Evolutionary conservation across 73 alveolate genomes (phyloP), one percentile per base, ranked within the genome.

Genomic region (Strombidium stylifer): DNA sequence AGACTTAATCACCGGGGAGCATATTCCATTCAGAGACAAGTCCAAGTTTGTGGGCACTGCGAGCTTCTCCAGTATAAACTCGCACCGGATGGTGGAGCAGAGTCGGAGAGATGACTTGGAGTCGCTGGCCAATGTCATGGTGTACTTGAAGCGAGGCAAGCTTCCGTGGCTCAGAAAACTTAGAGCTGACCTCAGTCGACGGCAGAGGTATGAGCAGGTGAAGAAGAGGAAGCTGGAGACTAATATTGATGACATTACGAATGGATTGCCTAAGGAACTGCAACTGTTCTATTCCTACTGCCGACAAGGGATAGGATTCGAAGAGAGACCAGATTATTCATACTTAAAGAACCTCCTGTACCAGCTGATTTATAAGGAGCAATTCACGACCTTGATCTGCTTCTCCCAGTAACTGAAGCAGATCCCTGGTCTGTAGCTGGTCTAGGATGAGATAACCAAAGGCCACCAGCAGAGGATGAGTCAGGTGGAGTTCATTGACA

Each of bases 101-200:
- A 34, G 74, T 25, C 74, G 97, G 57, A 65, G 98, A 58, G 97
- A 89, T 49, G 97, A 89, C 59, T 53, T 89, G 26, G 97, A 89
- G 69, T 80, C 86, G 41, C 28, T 81, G 15, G 95, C 95, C 2
- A 88, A 87, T 19, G 89, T 87, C 32, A 50, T 91, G 52, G 68
- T 84, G 39, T 84, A 82, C 55, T 84, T 91, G 73, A 58, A 84
- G 44, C 83, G 70, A 47, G 98, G 98, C 0, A 37, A 74, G 1
- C 71, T 91, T 19, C 99, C 99, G 21, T 94, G 99, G 99, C n/a
- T 10, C 4, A 4, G 4, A 32, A 10, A 32, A 32, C 10, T 10
- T 6, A 32, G 42, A 10, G n/a, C 42, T 32, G 42, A 32, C 10
- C 42, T 32, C 42, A 10, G n/a, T 32, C 10, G 10, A 10, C 10